Base-by-base conservation (phyloP, 257 asterid species). In the Ilex asprella region DNA sequence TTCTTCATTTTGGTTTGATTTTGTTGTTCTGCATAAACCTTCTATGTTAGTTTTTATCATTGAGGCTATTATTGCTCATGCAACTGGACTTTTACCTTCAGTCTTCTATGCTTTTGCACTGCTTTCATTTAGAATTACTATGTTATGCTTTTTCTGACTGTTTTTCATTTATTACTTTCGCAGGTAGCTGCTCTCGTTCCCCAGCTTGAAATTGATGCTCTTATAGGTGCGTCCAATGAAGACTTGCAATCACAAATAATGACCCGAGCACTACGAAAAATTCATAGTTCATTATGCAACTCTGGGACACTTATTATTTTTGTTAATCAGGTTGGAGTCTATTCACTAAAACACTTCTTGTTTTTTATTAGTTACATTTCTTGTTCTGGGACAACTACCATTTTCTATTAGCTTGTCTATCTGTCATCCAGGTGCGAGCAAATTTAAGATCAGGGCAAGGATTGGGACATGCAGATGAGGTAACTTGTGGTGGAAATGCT, bases 181-280 rank as follows among this genome's bases (percentile, higher is more conserved):
- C 82, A 88, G 97, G 98, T 92, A n/a, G 99, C 99, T 62, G 99
- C 99, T 64, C 95, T 93, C 67, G 77, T 85, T 75, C 97, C 99
- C 64, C 95, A 80, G 75, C 75, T 62, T 66, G 95, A 90, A 68
- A 78, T 85, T 50, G 97, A 90, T 43, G 70, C 82, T 27, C 55
- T 35, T 6, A 75, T 78, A 32, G 61, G 77, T 72, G 87, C 73
- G 71, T 68, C 87, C 69, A 64, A 63, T 12, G 70, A 68, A 61
- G 95, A 80, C 75, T 62, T 76, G 30, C 97, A 86, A 44, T 73
- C 91, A 3, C 78, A 74, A 76, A 81, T 93, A 63, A 89, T 89
- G 96, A 86, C 86, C 13, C 87, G 84, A 79, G 97, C 99, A 69
- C 86, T 93, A 16, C 76, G 97, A 31, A 93, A 86, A 73, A 89